phyloP scores from a whole-genome alignment of 495 filamentous ascomycete genomes.

The Apodospora peruviana region DNA sequence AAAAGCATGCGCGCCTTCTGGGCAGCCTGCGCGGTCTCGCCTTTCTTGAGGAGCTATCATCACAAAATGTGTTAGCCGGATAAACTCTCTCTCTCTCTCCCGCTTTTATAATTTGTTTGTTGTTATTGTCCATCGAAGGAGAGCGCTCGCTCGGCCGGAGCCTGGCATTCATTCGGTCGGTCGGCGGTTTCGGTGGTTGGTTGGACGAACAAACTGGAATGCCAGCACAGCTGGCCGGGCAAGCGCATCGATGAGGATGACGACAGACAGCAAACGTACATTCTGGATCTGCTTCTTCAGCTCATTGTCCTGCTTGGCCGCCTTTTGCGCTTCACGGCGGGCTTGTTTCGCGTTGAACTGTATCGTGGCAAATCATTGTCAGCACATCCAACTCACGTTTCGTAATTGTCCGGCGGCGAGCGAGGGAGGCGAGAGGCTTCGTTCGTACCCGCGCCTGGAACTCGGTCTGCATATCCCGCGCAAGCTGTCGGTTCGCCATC shows the following conservation, averaged over 20 bases:
- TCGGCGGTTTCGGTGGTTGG: no score
- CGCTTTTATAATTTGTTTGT: no score
- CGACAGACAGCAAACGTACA: constrained; percentile 29
- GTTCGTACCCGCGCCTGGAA: constrained; percentile 44
- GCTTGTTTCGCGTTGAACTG: constrained; percentile 84
- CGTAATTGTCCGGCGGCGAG: no score
- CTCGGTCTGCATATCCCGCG: constrained; percentile 47
- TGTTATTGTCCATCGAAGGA: no score
- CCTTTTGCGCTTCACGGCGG: constrained; percentile 73
- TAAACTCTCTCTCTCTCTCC: no score
- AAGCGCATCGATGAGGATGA: not conserved
- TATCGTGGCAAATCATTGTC: not conserved
- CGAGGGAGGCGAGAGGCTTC: constrained; percentile 1
- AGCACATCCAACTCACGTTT: no score
- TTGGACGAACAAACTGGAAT: no score
- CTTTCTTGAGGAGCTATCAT: constrained; percentile 54
- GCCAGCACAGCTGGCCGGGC: no score
- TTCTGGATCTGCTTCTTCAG: constrained; percentile 83
- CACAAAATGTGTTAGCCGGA: not conserved
- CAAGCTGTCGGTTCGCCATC: constrained; percentile 48
- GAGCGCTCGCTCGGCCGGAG: no score
- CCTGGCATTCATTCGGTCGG: no score
- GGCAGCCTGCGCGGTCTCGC: constrained; percentile 76
- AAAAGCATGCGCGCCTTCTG: constrained; percentile 66
- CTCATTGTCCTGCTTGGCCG: constrained; percentile 72